phyloP scores from a whole-genome alignment of 2,329 filamentous ascomycete species.

The Sclerotinia glacialis region DNA sequence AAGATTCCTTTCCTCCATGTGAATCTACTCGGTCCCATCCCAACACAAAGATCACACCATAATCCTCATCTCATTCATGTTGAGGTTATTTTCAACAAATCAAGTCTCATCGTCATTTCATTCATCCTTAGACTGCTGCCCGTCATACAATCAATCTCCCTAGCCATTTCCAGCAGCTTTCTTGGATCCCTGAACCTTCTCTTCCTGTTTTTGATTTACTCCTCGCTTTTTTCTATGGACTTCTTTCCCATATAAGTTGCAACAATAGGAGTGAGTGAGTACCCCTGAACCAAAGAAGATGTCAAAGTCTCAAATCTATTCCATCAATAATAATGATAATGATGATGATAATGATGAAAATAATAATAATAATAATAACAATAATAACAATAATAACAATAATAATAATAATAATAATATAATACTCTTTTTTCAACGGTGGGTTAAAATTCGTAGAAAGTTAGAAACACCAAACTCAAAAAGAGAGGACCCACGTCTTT shows the following conservation, averaged over 20 bases:
- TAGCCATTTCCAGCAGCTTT: not conserved
- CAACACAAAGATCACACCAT: not conserved
- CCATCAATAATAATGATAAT: too few relatives aligned
- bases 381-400: too few relatives aligned
- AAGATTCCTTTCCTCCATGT: not conserved
- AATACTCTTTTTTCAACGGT: slow-evolving; percentile 3
- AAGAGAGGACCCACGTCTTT: not conserved
- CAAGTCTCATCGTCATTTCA: slow-evolving; percentile 5
- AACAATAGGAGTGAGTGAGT: too few relatives aligned
- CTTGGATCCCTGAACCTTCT: slow-evolving; percentile 15
- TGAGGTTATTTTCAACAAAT: slow-evolving; percentile 7
- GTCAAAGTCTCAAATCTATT: too few relatives aligned
- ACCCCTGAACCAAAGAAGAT: slow-evolving; percentile 14
- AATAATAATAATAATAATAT: not conserved
- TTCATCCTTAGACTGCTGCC: not conserved
- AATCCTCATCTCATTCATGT: not conserved
- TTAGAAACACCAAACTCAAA: slow-evolving; percentile 9
- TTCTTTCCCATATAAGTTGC: too few relatives aligned
- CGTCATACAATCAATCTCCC: slow-evolving; percentile 13
- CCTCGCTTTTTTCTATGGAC: not conserved
- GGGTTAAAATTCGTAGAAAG: not conserved
- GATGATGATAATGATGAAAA: too few relatives aligned
- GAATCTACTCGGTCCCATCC: not conserved
- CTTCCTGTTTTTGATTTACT: not conserved
- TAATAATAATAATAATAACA: too few relatives aligned